Evolutionary conservation across 2,329 filamentous ascomycete species (phyloP).

Genomic region (Myrmaecium sp.): DNA sequence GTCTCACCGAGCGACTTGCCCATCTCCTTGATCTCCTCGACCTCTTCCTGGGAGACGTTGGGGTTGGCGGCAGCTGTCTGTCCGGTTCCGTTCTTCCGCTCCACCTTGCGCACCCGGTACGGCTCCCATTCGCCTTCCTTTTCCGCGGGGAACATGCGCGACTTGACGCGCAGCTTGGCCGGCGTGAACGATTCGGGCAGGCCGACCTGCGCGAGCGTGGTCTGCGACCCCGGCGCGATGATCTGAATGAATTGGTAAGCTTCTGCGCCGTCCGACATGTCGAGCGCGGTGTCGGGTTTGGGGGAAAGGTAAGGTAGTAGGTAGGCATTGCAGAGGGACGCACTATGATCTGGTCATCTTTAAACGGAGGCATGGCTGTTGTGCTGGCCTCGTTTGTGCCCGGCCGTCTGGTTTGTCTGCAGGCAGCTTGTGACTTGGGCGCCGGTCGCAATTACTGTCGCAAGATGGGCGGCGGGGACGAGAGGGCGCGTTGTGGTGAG

Average conservation of each 20-base stretch:
- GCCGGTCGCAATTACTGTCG: neutral
- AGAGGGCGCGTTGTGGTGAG: too few species aligned
- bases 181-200: slow-evolving; percentile 82
- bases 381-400: too few species aligned
- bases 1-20: slow-evolving; percentile 21
- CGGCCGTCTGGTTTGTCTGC: too few species aligned
- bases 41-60: slow-evolving; percentile 13
- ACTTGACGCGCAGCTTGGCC: slow-evolving; percentile 69
- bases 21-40: slow-evolving; percentile 10
- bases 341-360: slow-evolving; percentile 29
- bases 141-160: slow-evolving; percentile 75
- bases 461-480: too few species aligned
- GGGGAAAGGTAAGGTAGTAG: neutral
- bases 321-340: slow-evolving; percentile 4
- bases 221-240: slow-evolving; percentile 72
- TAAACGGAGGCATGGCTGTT: slow-evolving; percentile 25
- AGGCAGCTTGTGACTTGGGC: neutral
- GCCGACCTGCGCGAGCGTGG: slow-evolving; percentile 79
- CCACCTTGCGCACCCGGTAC: slow-evolving; percentile 61
- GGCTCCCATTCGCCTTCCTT: slow-evolving; percentile 70
- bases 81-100: slow-evolving; percentile 18
- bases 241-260: slow-evolving; percentile 26
- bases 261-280: too few species aligned
- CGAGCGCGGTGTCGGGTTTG: slow-evolving; percentile 1
- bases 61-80: slow-evolving; percentile 10